Base-by-base conservation (phyloP, 345 rosid species). In the Erucastrum elatum region DNA sequence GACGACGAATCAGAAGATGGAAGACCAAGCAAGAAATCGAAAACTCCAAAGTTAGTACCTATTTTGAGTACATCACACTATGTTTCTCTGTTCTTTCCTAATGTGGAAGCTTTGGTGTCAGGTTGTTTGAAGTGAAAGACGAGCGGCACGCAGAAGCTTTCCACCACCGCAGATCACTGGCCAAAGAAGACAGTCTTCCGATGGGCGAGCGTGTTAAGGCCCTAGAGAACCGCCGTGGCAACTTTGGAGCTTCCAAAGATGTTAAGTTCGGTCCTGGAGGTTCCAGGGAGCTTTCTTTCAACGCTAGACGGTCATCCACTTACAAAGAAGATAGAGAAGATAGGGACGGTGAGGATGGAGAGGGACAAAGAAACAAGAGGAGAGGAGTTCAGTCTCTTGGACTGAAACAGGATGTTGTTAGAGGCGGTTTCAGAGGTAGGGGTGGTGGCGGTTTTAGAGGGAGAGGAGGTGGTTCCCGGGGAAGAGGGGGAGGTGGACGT, bases 221-320 rank as follows among this genome's bases (percentile, higher is more conserved):
- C 55, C 84, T 90, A 74, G 85, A 85, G 81, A 77, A 77, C 3
- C 83, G 80, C 6, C 81, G 68, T 59, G 82, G 63, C 5, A 81
- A 46, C 60, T 51, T 71, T 21, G 87, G 89, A 51, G 60, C 60
- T 29, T 71, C 85, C 8, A 85, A 75, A 11, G 86, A 82, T 25
- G 87, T 95, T 30, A 92, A 91, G 82, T 82, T 89, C 64, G 98
- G 98, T 63, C 89, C 91, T 5, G 98, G 99, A 66, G 98, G 97
- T 26, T 95, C 98, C 0, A 81, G 98, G 12, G 96, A 95, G 82
- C 86, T 92, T 76, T 92, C 96, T 34, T 92, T 92, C 75, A 39
- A 66, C n/a, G 49, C 98, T 35, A 86, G 84, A 84, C 87, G 88
- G 81, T 84, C 84, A 0, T 87, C 86, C 25, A 90, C 78, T 68